Percentiles rank a stretch among this genome's conserved stretches.
These are phyloP conservation scores for Hylodesmum podocarpum DNA, from an alignment of 306 rosid species.

Conservation along the genomic window DNA sequence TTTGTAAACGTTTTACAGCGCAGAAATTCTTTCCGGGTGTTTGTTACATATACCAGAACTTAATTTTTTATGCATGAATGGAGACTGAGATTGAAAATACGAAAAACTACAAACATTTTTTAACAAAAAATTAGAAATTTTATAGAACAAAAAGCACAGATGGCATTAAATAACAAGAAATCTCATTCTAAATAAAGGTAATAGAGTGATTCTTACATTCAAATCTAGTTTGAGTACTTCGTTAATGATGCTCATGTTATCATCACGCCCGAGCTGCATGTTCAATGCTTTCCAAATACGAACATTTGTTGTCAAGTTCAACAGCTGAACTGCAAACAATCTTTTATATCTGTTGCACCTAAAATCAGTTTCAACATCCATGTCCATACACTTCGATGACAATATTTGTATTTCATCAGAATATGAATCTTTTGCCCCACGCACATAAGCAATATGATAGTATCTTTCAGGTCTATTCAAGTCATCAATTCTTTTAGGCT, in stretches of 20 bases:
- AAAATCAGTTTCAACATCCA: background rate
- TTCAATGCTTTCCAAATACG: background rate
- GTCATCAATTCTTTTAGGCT: background rate
- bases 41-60: too few relatives aligned
- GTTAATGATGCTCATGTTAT: background rate
- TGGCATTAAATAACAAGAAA: background rate
- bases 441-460: background rate
- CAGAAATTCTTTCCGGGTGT: too few relatives aligned
- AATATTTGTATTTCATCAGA: background rate
- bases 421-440: background rate
- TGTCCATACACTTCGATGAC: background rate
- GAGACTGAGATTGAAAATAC: too few relatives aligned
- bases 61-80: too few relatives aligned
- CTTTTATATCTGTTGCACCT: background rate
- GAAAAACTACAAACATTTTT: too few relatives aligned
- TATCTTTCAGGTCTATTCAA: background rate
- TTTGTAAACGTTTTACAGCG: too few relatives aligned
- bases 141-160: too few relatives aligned
- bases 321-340: background rate
- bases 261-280: too few relatives aligned
- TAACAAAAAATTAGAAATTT: too few relatives aligned
- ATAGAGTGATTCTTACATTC: background rate
- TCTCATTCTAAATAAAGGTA: background rate
- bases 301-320: background rate
- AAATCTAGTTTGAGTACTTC: background rate